phyloP scores from a whole-genome alignment of 176 grass and related monocot genomes.

The Phoenix dactylifera region DNA sequence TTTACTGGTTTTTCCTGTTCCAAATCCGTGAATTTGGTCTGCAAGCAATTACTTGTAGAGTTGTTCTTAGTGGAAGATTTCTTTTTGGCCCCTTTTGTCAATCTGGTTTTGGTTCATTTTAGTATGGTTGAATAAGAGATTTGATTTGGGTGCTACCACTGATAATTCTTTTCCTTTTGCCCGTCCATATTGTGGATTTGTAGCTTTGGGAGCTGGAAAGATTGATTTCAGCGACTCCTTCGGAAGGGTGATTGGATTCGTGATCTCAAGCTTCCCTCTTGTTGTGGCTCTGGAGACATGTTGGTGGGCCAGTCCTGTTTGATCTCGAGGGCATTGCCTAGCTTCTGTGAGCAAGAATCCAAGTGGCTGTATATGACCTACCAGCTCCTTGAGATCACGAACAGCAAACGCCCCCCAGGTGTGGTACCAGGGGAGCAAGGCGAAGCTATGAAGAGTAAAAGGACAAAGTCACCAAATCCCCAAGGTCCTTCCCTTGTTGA shows the following conservation, averaged over 20 bases:
- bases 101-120: too few relatives aligned
- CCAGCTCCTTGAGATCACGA: slow-evolving; percentile 72
- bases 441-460: slow-evolving; percentile 17
- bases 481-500: slow-evolving; percentile 15
- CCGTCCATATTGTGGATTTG: slow-evolving; percentile 5
- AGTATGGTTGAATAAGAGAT: background rate
- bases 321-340: slow-evolving; percentile 56
- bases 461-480: slow-evolving; percentile 21
- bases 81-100: too few relatives aligned
- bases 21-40: too few relatives aligned
- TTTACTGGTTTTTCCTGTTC: background rate
- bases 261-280: slow-evolving; percentile 20
- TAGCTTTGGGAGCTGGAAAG: slow-evolving; percentile 1
- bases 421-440: slow-evolving; percentile 16
- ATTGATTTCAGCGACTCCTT: slow-evolving; percentile 18
- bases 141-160: background rate
- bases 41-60: background rate
- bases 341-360: slow-evolving; percentile 67
- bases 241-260: slow-evolving; percentile 17
- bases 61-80: background rate
- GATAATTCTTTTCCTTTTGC: slow-evolving; percentile 8
- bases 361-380: slow-evolving; percentile 76
- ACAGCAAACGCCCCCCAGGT: slow-evolving; percentile 40
- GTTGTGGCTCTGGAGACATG: slow-evolving; percentile 28
- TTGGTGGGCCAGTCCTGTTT: slow-evolving; percentile 78